Base-by-base conservation (phyloP, 1,284 basidiomycete genomes). In the Garcileccinum viscosum region DNA sequence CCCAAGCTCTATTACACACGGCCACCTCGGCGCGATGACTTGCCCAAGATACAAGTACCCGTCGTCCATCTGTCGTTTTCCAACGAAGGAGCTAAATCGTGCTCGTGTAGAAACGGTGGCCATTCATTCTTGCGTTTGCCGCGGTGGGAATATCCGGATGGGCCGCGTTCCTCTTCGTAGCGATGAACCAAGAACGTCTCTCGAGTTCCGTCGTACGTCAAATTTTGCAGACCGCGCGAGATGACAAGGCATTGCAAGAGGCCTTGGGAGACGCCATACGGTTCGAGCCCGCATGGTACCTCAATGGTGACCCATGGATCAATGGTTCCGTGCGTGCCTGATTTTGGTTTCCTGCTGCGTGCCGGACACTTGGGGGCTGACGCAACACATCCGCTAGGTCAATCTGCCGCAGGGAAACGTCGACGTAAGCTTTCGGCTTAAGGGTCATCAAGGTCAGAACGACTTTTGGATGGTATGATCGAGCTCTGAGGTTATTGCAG, bases 231-330 rank as follows among this genome's bases (percentile, higher is more conserved):
- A 87, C 87, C 14, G 78, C 93, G 37, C 85, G 87, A 67, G 84
- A 86, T 22, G 86, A 87, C 70, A 73, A 82, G 14, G 83, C 84
- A 67, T 73, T 93, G 68, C 81, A 80, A 60, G 86, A 85, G 37
- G 80, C 83, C 2, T 80, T 94, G 67, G 93, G 93, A 5, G 88
- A 92, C 62, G 90, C 88, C 12, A 88, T 94, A 70, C 84, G 90
- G 62, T 86, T 89, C 5, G 90, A 93, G 74, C 89, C 92, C 0
- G 86, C 89, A 56, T 93, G 91, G 91, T 93, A 89, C 83, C 80
- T 93, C 73, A 93, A 93, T 72, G 92, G 93, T 4, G 89, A 92
- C 73, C 92, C 93, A 4, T 87, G 86, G 80, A 88, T 94, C 58
- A 83, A 84, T 63, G 93, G 93, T 44, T 85, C 87, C 73, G 93